Base-by-base conservation (phyloP, 345 rosid genomes). In the Clarkia xantiana region DNA sequence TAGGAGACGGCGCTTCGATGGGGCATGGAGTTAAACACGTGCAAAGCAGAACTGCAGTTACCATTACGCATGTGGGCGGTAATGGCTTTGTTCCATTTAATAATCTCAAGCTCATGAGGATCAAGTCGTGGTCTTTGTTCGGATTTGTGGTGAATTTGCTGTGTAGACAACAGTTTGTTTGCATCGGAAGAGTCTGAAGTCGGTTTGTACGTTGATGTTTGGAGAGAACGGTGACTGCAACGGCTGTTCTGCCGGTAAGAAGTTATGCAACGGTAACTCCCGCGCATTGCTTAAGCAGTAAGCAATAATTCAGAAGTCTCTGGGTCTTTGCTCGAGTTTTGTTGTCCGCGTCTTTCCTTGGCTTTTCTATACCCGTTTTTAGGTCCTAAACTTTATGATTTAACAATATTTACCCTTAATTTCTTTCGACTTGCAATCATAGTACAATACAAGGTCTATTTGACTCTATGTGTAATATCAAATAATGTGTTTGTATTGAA, bases 1-100 rank as follows among this genome's bases (percentile, higher is more conserved):
- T 52, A 52, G 22, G 64, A 45, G 45, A 60, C 58, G 42, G 46
- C 18, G 58, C 64, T 60, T 13, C 64, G 56, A 7, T 42, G 51
- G 14, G 58, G 58, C 64, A 60, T 60, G 45, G 40, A 15, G 47
- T 52, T 41, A 38, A 60, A 60, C 17, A 46, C 40, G 36, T 46
- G 38, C 18, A 60, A 47, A 38, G 64, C 64, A 14, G 57, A 29
- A 11, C 46, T 29, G 47, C 39, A 18, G 15, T 53, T 41, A 7
- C 58, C 64, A 19, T 43, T 22, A 36, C 57, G 64, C 64, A 60
- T 60, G 29, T 46, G 64, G 42, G 64, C 45, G 9, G 64, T 60
- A 9, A 60, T 60, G 53, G 64, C 53, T 53, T 52, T 60, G 58
- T 52, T 60, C 57, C 52, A 60, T 53, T 40, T 60, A 47, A 60